phyloP scores from a whole-genome alignment of 2,329 filamentous ascomycete genomes.

The Acephala macrosclerotiorum region DNA sequence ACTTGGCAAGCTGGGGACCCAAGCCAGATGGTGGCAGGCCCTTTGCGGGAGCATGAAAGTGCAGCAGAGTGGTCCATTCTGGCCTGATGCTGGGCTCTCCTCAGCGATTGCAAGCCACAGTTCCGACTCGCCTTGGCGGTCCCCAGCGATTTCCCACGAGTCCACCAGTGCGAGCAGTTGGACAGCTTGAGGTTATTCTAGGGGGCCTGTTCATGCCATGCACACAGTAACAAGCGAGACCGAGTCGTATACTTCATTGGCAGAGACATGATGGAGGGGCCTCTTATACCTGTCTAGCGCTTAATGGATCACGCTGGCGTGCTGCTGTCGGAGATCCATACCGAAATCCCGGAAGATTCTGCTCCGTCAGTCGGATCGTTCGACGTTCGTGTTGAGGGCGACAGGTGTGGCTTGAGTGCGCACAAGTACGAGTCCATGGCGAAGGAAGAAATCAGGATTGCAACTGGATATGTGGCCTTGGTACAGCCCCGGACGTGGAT shows the following conservation, averaged over 20 bases:
- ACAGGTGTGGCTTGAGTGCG: background rate
- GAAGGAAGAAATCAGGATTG: background rate
- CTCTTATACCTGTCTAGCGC: constrained; percentile 30
- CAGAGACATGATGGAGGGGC: constrained; percentile 22
- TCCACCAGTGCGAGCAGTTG: constrained; percentile 1
- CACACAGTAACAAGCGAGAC: constrained; percentile 2
- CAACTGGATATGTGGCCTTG: background rate
- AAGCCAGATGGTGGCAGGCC: background rate
- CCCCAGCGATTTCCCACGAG: background rate
- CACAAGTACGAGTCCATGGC: background rate
- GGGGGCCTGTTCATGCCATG: constrained; percentile 20
- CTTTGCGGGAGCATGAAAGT: background rate
- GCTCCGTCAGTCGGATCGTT: constrained; percentile 12
- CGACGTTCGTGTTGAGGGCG: background rate
- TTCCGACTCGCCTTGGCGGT: background rate
- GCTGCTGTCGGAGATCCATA: constrained; percentile 29
- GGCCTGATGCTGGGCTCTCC: background rate
- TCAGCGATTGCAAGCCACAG: constrained; percentile 1
- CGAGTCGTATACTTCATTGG: constrained; percentile 20
- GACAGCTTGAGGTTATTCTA: constrained; percentile 16
- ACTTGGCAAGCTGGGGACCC: background rate
- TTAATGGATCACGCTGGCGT: constrained; percentile 10
- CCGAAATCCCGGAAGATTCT: constrained; percentile 33
- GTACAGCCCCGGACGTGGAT: background rate
- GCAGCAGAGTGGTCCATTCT: background rate